Evolutionary conservation across 2,329 filamentous ascomycete species (phyloP).

Genomic region (Diaporthe ampelina): DNA sequence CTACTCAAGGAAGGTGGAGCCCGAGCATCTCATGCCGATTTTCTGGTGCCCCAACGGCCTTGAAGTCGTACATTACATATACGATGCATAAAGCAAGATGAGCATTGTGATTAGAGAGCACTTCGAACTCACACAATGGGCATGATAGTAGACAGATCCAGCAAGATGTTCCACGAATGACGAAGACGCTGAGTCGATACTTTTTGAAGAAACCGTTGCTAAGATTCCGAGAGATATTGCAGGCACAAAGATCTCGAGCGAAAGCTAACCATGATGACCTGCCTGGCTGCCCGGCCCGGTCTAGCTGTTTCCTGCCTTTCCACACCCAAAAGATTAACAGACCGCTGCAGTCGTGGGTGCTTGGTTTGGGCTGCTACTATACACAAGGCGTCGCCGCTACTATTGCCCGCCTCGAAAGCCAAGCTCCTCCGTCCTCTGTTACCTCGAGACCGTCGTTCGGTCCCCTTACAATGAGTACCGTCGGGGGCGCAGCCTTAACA

Average conservation of each 20-base stretch:
- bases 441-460: neutral
- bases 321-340: slow-evolving; percentile 2
- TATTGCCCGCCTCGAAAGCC: neutral
- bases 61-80: no score
- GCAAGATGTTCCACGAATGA: neutral
- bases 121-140: neutral
- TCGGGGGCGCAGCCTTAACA: neutral
- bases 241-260: slow-evolving; percentile 9
- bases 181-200: no score
- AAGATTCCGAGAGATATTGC: slow-evolving; percentile 10
- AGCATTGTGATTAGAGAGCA: no score
- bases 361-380: neutral
- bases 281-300: slow-evolving; percentile 2
- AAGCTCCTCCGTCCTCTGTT: neutral
- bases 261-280: slow-evolving; percentile 11
- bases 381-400: neutral
- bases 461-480: neutral
- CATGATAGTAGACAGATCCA: neutral
- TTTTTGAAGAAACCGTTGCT: slow-evolving; percentile 12
- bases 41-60: no score
- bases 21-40: no score
- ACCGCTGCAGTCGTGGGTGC: neutral
- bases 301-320: neutral
- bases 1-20: no score
- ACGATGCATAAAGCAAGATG: neutral